Evolutionary conservation across 2,329 filamentous ascomycete species (phyloP), one percentile per base, ranked within the genome.

Genomic region (Neodidymelliopsis sp.): DNA sequence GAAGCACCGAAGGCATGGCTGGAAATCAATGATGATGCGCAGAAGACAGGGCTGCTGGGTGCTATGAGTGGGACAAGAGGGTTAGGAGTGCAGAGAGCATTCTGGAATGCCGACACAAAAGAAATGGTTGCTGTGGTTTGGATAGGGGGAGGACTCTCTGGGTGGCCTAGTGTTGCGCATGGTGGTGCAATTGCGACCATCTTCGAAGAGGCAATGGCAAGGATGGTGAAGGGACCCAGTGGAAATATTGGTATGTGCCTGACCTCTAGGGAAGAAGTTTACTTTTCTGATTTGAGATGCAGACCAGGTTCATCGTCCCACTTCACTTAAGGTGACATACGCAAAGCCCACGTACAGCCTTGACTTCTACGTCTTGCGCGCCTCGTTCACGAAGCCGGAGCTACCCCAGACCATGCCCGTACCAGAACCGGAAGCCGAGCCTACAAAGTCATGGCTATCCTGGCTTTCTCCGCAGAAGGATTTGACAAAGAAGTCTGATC

Each of bases 81-180:
- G 3, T 49, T 79, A 16, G 77, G 74, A 6, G 67, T 72, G 60
- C 82, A 90, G 76, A 79, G 82, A 60, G 73, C 88, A 2, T 91
- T 89, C 65, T 84, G 80, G 77, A 84, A 89, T 65, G 63, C 74
- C 3, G 69, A 70, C 22, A 82, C 84, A 6, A 79, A 83, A 57
- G 82, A 84, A 60, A 69, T 84, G 24, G 74, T 86, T 9, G 81
- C 79, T 38, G 78, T 91, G n/a, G 75, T 91, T 4, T 88, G 80
- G 76, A 79, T 91, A 43, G 89, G 89, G 6, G 70, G 77, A n/a
- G 82, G 77, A 1, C 66, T 87, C 15, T 77, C 80, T 36, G 88
- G 89, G 4, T 92, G 87, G 86, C 88, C 88, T 1, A 81, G 82
- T 10, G 77, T 89, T 29, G 84, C 85, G 40, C 89, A 93, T 73